phyloP scores from a whole-genome alignment of 768 basidiomycete genomes.

The Kondoa subrosea region DNA sequence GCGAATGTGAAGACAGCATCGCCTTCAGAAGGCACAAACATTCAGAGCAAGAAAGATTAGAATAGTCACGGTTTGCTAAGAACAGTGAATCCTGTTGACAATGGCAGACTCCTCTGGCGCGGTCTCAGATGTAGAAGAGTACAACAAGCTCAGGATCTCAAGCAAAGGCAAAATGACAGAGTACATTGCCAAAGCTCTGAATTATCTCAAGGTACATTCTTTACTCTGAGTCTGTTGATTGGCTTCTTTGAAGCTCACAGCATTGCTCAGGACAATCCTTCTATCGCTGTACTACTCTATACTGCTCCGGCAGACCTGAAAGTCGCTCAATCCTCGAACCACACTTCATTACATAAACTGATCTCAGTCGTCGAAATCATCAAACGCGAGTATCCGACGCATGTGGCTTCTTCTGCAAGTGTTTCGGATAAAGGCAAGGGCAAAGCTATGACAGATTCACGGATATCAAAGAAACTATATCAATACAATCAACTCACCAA shows the following conservation, averaged over 20 bases:
- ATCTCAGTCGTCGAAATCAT: constrained; percentile 18
- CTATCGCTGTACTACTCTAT: not conserved
- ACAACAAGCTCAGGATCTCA: not conserved
- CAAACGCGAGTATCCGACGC: constrained; percentile 9
- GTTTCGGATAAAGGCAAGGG: not conserved
- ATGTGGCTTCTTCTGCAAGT: not conserved
- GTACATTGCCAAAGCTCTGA: not conserved
- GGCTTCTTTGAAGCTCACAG: not conserved
- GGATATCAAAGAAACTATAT: not conserved
- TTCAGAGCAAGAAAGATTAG: too few relatives aligned
- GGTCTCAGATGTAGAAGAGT: too few relatives aligned
- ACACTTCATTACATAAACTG: constrained; percentile 10
- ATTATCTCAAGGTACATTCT: not conserved
- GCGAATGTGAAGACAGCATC: too few relatives aligned
- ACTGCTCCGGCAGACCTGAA: not conserved
- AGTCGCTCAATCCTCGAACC: not conserved
- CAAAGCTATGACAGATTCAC: not conserved
- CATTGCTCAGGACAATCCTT: not conserved
- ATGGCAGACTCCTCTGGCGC: too few relatives aligned
- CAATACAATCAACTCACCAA: not conserved
- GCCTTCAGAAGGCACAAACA: too few relatives aligned
- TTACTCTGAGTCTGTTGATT: not conserved
- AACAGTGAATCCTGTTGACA: too few relatives aligned
- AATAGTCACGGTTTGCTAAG: too few relatives aligned
- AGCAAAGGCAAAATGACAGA: not conserved